Evolutionary conservation across 2,329 filamentous ascomycete genomes (phyloP), one percentile per base, ranked within the genome.

Genomic region (Cercospora nicotianae): DNA sequence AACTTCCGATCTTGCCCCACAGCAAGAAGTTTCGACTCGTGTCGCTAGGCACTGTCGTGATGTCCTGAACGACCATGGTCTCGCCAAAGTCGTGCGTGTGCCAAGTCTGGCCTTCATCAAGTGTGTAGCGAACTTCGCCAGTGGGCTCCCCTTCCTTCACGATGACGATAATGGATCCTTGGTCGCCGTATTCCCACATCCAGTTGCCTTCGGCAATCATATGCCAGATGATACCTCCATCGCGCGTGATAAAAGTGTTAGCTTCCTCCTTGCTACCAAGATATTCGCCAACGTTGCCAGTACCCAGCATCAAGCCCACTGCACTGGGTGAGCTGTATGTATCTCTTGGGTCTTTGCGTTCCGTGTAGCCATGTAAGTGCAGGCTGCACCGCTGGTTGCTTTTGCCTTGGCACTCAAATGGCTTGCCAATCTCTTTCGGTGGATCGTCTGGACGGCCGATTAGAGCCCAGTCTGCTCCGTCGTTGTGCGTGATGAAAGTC

Each of bases 321-420:
- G 95, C 94, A 3, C 92, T 93, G 58, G 89, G 87, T 2, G 94
- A 97, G 8, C 93, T 95, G 80, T 92, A 98, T 0, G 92, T 96
- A 77, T 94, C 91, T 58, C 89, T 84, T 74, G 89, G 90, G 77
- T 98, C 92, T 33, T 82, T 82, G 70, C 95, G 89, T 80, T 99
- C 95, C 0, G 96, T 98, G 81, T 96, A 99, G 65, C 94, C 92
- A 78, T 99, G 96, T 42, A 99, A 85, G 79, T 99, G 93, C 65
- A 99, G 84, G 3, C 92, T 90, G 78, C 96, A 99, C 65, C 89
- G 86, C 20, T 88, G 84, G 57, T 81, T 79, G 80, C 84, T 75
- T 16, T 89, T 64, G 42, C 66, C 68, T 45, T 63, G 82, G 82
- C 95, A 98, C 12, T 82, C 79, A 76, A 90, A 96, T 1, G 64